These are phyloP conservation scores for Hemileia vastatrix DNA, from an alignment of 1,284 basidiomycete species.

Conservation along the genomic window DNA sequence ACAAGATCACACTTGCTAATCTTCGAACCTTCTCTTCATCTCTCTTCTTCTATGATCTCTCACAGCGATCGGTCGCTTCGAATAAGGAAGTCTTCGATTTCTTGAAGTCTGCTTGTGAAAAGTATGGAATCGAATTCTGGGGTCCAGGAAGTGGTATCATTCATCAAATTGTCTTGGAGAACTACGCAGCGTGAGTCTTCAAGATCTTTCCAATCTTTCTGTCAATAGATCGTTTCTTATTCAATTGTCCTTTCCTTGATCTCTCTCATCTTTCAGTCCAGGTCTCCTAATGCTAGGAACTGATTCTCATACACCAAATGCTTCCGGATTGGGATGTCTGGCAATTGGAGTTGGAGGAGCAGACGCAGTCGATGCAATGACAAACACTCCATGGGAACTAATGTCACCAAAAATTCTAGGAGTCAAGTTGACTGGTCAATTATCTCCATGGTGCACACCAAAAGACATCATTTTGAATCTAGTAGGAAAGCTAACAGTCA, in stretches of 20 bases:
- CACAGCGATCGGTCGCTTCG: conserved; percentile 66
- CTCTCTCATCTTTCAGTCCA: conserved; percentile 33
- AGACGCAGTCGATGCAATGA: conserved; percentile 44
- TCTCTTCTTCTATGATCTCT: conserved; percentile 15
- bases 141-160: conserved; percentile 88
- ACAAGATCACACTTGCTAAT: too few species aligned
- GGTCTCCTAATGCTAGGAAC: conserved; percentile 44
- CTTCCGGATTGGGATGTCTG: conserved; percentile 40
- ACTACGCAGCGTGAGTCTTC: conserved; percentile 83
- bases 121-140: conserved; percentile 63
- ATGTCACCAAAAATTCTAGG: conserved; percentile 39
- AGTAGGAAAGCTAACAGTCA: conserved; percentile 40
- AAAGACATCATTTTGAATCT: conserved; percentile 44
- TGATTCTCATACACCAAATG: conserved; percentile 44
- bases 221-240: too few species aligned
- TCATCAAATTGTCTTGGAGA: conserved; percentile 97
- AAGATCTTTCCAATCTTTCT: conserved; percentile 55
- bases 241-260: neutral
- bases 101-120: conserved; percentile 81
- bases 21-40: conserved; percentile 11
- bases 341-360: conserved; percentile 44
- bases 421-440: conserved; percentile 38
- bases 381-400: conserved; percentile 43
- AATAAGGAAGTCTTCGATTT: conserved; percentile 99
- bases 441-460: conserved; percentile 42